Evolutionary conservation across 768 basidiomycete genomes (phyloP), one percentile per base, ranked within the genome.

Genomic region (Boletus fagicola): DNA sequence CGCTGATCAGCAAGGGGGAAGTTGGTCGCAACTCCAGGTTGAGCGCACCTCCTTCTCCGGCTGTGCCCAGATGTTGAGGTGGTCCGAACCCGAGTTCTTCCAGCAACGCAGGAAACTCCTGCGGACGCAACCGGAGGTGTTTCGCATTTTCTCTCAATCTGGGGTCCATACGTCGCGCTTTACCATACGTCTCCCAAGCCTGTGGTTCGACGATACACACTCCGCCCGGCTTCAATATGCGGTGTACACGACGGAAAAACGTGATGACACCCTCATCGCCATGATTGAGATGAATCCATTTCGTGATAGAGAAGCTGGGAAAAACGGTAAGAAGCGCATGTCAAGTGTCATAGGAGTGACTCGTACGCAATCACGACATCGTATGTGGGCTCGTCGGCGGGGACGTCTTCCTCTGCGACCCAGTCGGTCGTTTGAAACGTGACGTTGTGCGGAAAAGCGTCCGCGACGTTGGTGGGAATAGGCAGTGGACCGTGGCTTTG

Each of bases 211-310:
- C 75, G 1, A 95, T 66, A 53, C 95, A 87, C 1, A 70, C 76
- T 4, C 91, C 91, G 0, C 83, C 86, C 0, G 79, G 73, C n/a
- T 72, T 75, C 16, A 97, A 76, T 3, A 81, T 78, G 28, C 69
- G 65, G 60, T 83, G 74, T 0, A 86, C 82, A 42, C 84, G 82
- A 3, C 68, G 73, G 65, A 96, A 95, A 70, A 94, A 92, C 0
- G 61, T 56, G 36, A 70, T 62, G n/a, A 96, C 63, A 0, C 85
- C 93, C 1, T 81, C 80, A 65, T 97, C 94, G 11, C 89, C 88
- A 12, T 78, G 76, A 61, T 94, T 86, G 11, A 96, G 76, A 70
- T 96, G 94, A 31, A 95, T 91, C 94, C 94, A 96, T 72, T 94
- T 96, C 0, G 92, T 84, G 44, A 95, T 73, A 0, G 93, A 95